phyloP scores from a whole-genome alignment of 2,329 filamentous ascomycete species.

The Hypoxylon sp. region DNA sequence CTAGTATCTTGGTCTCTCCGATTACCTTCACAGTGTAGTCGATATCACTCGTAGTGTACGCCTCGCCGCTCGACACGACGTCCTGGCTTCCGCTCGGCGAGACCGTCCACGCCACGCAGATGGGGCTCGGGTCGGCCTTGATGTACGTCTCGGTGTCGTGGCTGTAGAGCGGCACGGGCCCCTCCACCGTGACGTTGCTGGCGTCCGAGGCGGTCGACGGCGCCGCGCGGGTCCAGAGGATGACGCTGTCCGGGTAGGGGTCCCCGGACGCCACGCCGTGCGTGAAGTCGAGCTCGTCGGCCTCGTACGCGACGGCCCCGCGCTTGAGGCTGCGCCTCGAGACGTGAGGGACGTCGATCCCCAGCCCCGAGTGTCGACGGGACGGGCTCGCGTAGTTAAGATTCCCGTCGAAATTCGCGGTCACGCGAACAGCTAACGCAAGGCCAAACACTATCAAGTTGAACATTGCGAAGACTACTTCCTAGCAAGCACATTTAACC shows the following conservation, averaged over 20 bases:
- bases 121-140: slow-evolving; percentile 53
- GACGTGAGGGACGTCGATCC: slow-evolving; percentile 69
- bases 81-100: slow-evolving; percentile 54
- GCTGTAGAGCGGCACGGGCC: slow-evolving; percentile 54
- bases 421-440: slow-evolving; percentile 12
- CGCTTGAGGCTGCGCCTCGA: slow-evolving; percentile 59
- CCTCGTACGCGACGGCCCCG: slow-evolving; percentile 52
- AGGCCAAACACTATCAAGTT: slow-evolving; percentile 17
- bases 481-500: background rate
- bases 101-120: slow-evolving; percentile 74
- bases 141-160: slow-evolving; percentile 60
- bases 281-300: slow-evolving; percentile 65
- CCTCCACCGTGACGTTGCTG: slow-evolving; percentile 54
- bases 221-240: slow-evolving; percentile 59
- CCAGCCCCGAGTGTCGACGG: slow-evolving; percentile 67
- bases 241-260: slow-evolving; percentile 65
- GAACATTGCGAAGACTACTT: background rate
- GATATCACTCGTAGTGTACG: slow-evolving; percentile 75
- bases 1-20: too few species aligned
- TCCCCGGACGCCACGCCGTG: slow-evolving; percentile 65
- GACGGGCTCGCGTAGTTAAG: slow-evolving; percentile 75
- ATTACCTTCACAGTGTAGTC: slow-evolving; percentile 76
- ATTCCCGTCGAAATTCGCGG: slow-evolving; percentile 53
- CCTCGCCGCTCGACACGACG: slow-evolving; percentile 64
- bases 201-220: slow-evolving; percentile 55